Evolutionary conservation across 1,284 basidiomycete species (phyloP), one percentile per base, ranked within the genome.

Genomic region (Caloboletus firmus): DNA sequence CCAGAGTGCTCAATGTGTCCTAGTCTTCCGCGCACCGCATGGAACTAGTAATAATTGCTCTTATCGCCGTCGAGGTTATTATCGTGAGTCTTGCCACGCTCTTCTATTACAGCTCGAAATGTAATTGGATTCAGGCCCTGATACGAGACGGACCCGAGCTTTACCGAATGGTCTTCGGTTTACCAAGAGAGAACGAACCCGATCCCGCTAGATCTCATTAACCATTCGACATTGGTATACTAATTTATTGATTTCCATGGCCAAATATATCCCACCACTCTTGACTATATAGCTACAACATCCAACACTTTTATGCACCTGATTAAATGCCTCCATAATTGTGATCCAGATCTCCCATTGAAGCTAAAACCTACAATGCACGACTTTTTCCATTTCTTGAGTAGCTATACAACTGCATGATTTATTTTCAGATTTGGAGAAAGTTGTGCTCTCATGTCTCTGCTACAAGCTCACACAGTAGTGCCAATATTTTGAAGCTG

Each of bases 21-120:
- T 58, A 93, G 89, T 89, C 90, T 8, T 92, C 91, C 3, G 82
- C 79, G 1, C 91, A 95, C 63, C 81, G 89, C 5, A 94, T 96
- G 91, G 93, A 96, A 71, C 74, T 95, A 1, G 88, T 95, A 59
- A 95, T 95, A 64, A 95, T 95, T 59, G 79, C 82, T 0, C 84
- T 95, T 52, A 95, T 95, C 63, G 89, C 93, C 0, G 92, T 95
- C 9, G 93, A 95, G 70, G 93, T 94, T 24, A 78, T 92, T 59
- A 88, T 95, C 53, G 92, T 93, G 65, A 70, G 88, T 79, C 24
- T 45, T 47, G 15, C 18, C 6, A 18, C 15, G 5, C 45, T 49
- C 12, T 51, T 43, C 79, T 83, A 35, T 55, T 75, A 24, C 15
- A 15, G 26, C 26, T 35, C 7, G 24, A 47, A 44, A n/a, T 45